Evolutionary conservation across 345 rosid genomes (phyloP), one percentile per base, ranked within the genome.

Genomic region (Eucalyptus pauciflora): DNA sequence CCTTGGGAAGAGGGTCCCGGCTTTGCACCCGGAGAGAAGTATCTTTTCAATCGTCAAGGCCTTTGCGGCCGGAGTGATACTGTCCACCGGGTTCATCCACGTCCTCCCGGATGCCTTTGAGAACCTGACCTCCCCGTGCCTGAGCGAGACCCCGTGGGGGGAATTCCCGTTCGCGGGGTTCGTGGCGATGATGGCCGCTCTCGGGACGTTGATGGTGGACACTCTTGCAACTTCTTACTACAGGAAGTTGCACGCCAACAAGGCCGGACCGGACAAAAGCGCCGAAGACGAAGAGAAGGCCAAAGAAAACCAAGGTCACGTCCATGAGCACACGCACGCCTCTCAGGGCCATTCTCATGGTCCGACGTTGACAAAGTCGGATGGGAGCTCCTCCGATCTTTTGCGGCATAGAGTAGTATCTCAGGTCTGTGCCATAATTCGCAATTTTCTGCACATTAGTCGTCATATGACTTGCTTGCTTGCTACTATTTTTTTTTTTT

Each of bases 81-180:
- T 96, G 1, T 96, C 96, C 4, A 97, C 98, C 3, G 99, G 96
- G 13, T 97, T 95, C 91, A 96, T 95, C 93, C 99, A 97, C 52
- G 96, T 96, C 25, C 87, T 96, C 86, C 99, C 97, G 5, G 98
- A 97, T 88, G 96, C 98, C 41, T 96, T 95, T 24, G 96, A 93
- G 85, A 93, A 92, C 94, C 90, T 97, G 88, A 89, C 92, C 3
- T 97, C 98, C 0, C 45, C 52, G 24, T 96, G 98, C 90, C 91
- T 96, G 90, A 25, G 88, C 3, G 94, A 94, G 5, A 91, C 91
- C 8, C 98, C 96, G 3, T 95, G 99, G 98, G 96, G 94, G 85
- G 95, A 95, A 58, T 96, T 95, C 89, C 97, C 99, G 4, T 96
- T 97, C 56, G 90, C 96, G 4, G 96, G 97, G 6, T 97, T 97